Conservation (phyloP, 2,329 filamentous ascomycete species). For the Aciculosporium take region DNA sequence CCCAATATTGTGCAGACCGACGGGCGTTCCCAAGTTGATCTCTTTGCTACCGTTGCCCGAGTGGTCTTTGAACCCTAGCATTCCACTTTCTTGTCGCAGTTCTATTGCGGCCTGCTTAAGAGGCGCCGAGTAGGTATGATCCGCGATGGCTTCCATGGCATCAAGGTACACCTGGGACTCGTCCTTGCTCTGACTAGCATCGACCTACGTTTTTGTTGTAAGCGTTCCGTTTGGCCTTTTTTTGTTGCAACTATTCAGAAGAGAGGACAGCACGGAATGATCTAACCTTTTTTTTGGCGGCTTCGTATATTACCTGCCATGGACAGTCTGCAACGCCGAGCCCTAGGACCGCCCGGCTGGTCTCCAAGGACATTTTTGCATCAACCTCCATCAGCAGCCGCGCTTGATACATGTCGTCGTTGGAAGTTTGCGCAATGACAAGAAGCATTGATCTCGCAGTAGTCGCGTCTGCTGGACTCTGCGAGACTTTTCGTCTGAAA, state of each 20-base stretch:
- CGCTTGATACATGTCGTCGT: slow-evolving; percentile 21
- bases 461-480: slow-evolving; percentile 17
- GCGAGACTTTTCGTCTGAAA: slow-evolving; percentile 19
- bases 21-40: slow-evolving; percentile 46
- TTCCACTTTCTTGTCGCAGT: slow-evolving; percentile 9
- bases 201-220: slow-evolving; percentile 11
- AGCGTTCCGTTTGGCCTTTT: neutral
- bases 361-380: slow-evolving; percentile 21
- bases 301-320: slow-evolving; percentile 13
- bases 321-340: slow-evolving; percentile 12
- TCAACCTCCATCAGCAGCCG: slow-evolving; percentile 21
- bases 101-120: slow-evolving; percentile 16
- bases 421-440: slow-evolving; percentile 19
- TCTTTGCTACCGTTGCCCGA: slow-evolving; percentile 4
- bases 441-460: slow-evolving; percentile 21
- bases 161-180: slow-evolving; percentile 19
- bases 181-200: slow-evolving; percentile 14
- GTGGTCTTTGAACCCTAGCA: slow-evolving; percentile 7
- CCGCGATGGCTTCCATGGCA: slow-evolving; percentile 21
- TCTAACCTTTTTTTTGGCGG: slow-evolving; percentile 17
- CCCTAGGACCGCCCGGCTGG: slow-evolving; percentile 19
- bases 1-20: slow-evolving; percentile 83
- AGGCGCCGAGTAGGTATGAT: slow-evolving; percentile 12
- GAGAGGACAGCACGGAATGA: neutral
- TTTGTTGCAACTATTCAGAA: neutral